These are phyloP conservation scores for Ogataea hybrid DNA, from an alignment of 1,139 yeast species.

Conservation along the genomic window DNA sequence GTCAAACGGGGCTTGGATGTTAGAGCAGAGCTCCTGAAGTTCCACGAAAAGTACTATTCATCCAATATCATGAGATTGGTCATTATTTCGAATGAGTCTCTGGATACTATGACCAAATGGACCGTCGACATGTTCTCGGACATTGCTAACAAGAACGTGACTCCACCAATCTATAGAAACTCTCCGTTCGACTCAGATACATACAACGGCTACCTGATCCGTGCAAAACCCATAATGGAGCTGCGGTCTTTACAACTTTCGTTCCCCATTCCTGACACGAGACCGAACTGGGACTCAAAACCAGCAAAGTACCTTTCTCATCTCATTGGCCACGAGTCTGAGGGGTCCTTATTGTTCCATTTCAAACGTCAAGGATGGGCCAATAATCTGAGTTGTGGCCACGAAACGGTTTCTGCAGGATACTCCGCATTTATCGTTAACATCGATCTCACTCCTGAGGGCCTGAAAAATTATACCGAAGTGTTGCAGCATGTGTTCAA, in stretches of 20 bases:
- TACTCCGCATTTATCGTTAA: constrained; percentile 65
- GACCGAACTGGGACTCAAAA: constrained; percentile 58
- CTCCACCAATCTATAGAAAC: constrained; percentile 48
- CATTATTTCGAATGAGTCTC: constrained; percentile 74
- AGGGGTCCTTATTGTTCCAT: constrained; percentile 72
- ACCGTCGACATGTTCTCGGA: constrained; percentile 63
- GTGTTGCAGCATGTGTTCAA: constrained; percentile 63
- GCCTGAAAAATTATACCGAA: constrained; percentile 62
- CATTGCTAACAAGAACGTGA: constrained; percentile 54
- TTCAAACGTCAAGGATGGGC: constrained; percentile 80
- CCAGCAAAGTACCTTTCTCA: constrained; percentile 76
- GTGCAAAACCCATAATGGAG: constrained; percentile 83
- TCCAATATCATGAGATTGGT: constrained; percentile 85
- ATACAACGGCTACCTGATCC: constrained; percentile 53
- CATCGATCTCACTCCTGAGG: constrained; percentile 72
- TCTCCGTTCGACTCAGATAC: constrained; percentile 40
- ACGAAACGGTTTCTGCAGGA: constrained; percentile 65
- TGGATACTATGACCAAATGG: constrained; percentile 72
- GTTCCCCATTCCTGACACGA: constrained; percentile 74
- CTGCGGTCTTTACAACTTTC: constrained; percentile 61
- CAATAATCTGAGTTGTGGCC: constrained; percentile 73
- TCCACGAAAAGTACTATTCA: constrained; percentile 61
- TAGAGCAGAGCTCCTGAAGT: constrained; percentile 62
- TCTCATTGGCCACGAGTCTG: constrained; percentile 87
- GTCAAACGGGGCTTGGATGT: constrained; percentile 49